phyloP scores from a whole-genome alignment of 1,284 basidiomycete genomes.

The Moesziomyces sp. region DNA sequence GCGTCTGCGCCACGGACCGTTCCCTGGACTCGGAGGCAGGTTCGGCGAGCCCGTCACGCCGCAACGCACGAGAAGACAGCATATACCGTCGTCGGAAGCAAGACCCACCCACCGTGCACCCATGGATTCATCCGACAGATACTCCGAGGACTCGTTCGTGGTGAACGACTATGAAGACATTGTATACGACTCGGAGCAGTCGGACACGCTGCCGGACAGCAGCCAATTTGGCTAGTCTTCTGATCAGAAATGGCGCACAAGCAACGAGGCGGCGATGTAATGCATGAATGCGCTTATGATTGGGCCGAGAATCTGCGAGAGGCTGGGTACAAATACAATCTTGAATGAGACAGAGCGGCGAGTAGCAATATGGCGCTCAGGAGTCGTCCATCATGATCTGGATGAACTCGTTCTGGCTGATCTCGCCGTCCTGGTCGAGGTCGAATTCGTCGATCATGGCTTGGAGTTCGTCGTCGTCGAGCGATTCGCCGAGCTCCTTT shows the following conservation, averaged over 20 bases:
- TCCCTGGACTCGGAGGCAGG: conserved; percentile 52
- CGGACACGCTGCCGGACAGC: conserved; percentile 32
- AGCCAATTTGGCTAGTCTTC: conserved; percentile 18
- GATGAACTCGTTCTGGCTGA: conserved; percentile 91
- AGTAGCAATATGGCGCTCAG: conserved; percentile 9
- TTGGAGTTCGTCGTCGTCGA: conserved; percentile 98
- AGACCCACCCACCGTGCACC: conserved; percentile 3
- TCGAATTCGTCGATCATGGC: conserved; percentile 99
- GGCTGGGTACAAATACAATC: conserved; percentile 10
- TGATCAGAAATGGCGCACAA: no score
- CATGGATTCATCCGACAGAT: conserved; percentile 42
- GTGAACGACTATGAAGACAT: conserved; percentile 59
- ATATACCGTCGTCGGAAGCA: conserved; percentile 39
- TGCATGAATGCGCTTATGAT: no score
- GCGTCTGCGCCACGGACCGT: conserved; percentile 29
- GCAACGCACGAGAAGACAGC: conserved; percentile 5
- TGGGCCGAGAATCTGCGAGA: neutral
- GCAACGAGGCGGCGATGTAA: no score
- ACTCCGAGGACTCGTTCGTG: conserved; percentile 61
- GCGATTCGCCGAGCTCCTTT: conserved; percentile 93
- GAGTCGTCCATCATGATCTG: conserved; percentile 94
- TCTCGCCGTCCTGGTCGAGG: conserved; percentile 97
- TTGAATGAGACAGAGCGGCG: neutral
- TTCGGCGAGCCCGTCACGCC: conserved; percentile 33
- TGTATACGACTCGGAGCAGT: conserved; percentile 26